Base-by-base conservation (phyloP, 345 rosid genomes). In the Eutrema heterophyllum region DNA sequence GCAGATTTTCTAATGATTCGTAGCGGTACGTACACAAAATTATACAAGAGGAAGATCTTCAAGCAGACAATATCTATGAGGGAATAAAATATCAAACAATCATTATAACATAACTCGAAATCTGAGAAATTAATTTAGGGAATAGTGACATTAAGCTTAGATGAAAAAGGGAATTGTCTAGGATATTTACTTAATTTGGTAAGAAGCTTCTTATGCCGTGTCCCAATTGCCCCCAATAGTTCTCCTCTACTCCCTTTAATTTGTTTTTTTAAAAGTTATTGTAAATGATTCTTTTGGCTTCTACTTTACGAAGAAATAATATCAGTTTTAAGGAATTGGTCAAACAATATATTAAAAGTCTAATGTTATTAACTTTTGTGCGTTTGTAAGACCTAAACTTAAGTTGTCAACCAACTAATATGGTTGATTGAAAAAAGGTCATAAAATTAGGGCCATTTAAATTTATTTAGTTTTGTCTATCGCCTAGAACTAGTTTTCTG, bases 101-200 rank as follows among this genome's bases (percentile, higher is more conserved):
- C 59, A 63, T 70, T 35, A 41, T 59, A 54, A 53, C 30, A 76
- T 5, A 54, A 62, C 57, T 5, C 45, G 66, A 46, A 53, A 62
- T 13, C 63, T 64, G 30, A 0, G 44, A 45, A 75, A 33, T 62
- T 75, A 53, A 69, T 76, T 54, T 76, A 54, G 30, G 50, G 75
- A 76, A 76, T 69, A 76, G 75, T 76, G 79, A 62, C 71, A 63
- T 13, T 69, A 76, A 63, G 75, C 59, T 69, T 69, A 46, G 50
- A 63, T 63, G 29, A 46, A 69, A 76, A 69, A 69, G 45, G 75
- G 79, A 62, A 76, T 76, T 76, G 66, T 76, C 54, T 64, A 44
- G 52, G 75, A 63, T 62, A 69, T 69, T 76, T 69, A 69, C 79
- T 57, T 69, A 54, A 8, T 69, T 36, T 27, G 53, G 75, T 54